Evolutionary conservation across 2,329 filamentous ascomycete genomes (phyloP).

Genomic region (Phaeoacremonium minimum): DNA sequence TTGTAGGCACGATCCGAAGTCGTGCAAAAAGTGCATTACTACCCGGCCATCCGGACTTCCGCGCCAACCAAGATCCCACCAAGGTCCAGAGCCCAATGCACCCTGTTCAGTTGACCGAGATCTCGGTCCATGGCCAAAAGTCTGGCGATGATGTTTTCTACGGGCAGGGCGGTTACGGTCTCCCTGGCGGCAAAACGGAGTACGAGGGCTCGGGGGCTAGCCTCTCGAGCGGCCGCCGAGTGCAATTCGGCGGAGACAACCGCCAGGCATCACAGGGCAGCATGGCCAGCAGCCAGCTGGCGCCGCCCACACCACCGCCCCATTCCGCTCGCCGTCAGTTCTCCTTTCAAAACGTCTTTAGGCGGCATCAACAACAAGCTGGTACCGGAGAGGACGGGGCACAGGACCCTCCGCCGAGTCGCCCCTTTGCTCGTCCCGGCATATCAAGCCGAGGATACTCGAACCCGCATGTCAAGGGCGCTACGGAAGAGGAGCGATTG

Average conservation of each 20-base stretch:
- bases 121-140: slow-evolving; percentile 45
- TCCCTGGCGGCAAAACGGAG: slow-evolving; percentile 40
- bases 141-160: slow-evolving; percentile 35
- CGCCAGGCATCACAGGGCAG: slow-evolving; percentile 31
- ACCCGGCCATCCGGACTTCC: slow-evolving; percentile 33
- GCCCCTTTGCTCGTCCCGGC: slow-evolving; percentile 25
- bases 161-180: slow-evolving; percentile 41
- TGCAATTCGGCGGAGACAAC: slow-evolving; percentile 40
- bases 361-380: slow-evolving; percentile 39
- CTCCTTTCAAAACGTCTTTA: slow-evolving; percentile 85
- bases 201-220: slow-evolving; percentile 45
- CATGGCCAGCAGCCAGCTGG: slow-evolving; percentile 35
- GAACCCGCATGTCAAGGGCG: slow-evolving; percentile 39
- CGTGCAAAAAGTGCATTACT: slow-evolving; percentile 35
- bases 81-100: slow-evolving; percentile 52
- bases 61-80: slow-evolving; percentile 23
- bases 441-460: slow-evolving; percentile 34
- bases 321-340: slow-evolving; percentile 72
- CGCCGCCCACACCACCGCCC: slow-evolving; percentile 58
- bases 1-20: slow-evolving; percentile 51
- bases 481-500: slow-evolving; percentile 77
- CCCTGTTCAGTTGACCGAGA: slow-evolving; percentile 60
- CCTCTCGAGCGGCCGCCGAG: slow-evolving; percentile 35
- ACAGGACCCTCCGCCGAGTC: slow-evolving; percentile 16
- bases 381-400: slow-evolving; percentile 16